Evolutionary conservation across 2,329 filamentous ascomycete genomes (phyloP), one percentile per base, ranked within the genome.

Genomic region (Ustulina deusta): DNA sequence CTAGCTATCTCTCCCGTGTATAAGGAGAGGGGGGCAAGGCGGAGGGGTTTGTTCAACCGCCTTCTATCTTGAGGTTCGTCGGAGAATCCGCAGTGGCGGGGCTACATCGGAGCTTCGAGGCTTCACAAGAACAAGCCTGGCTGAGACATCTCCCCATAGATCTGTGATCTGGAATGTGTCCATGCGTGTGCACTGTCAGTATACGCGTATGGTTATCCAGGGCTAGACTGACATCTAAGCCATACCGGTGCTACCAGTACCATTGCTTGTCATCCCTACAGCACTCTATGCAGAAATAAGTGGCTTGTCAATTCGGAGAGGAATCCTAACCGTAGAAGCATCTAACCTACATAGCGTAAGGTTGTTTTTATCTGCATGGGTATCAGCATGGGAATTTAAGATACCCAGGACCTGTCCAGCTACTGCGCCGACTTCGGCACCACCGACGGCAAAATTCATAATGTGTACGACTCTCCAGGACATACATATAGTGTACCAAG

Each of bases 371-470:
- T 40, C 13, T 42, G 38, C 38, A 42, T 42, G 38, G 38, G 38
- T n/a, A 42, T 42, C n/a, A n/a, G n/a, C n/a, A n/a, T n/a, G n/a
- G n/a, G n/a, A n/a, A n/a, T n/a, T n/a, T n/a, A n/a, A n/a, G n/a
- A n/a, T n/a, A n/a, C n/a, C n/a, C n/a, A n/a, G n/a, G n/a, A n/a
- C n/a, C n/a, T n/a, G 15, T 51, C 15, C 13, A 54, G 3, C 7
- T 56, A 29, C 6, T 11, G 15, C 22, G 27, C 55, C 63, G 63
- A 55, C 60, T 29, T 69, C 63, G 59, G 63, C 48, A 48, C 57
- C 42, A 65, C 63, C 63, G 62, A 66, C 40, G 54, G 36, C 25
- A 56, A 56, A 56, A 42, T 27, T 56, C 15, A 56, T 27, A 29
- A 46, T 15, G 36, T 36, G 20, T 38, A 38, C 51, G 40, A 34